Evolutionary conservation across 371 early-diverging fungal genomes (phyloP).

Genomic region (Dichotomocladium elegans): DNA sequence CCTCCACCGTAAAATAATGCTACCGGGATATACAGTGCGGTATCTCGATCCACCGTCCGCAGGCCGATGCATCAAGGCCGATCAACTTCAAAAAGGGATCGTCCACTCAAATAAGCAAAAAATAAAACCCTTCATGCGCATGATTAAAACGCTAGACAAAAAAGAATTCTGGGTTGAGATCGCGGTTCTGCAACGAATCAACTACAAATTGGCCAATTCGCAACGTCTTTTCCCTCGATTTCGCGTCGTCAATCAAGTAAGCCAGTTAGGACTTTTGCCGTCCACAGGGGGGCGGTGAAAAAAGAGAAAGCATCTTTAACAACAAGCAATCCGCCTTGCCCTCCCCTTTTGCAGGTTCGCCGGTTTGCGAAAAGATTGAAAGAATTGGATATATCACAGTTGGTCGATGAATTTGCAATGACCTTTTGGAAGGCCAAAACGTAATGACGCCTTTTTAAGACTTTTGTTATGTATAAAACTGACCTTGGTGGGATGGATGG

Average conservation of each 20-base stretch:
- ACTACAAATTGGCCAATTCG: constrained; percentile 34
- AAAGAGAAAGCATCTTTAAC: background rate
- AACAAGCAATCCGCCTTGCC: background rate
- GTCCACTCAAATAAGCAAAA: too few species aligned
- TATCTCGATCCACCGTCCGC: too few species aligned
- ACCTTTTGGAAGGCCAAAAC: constrained; percentile 34
- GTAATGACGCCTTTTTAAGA: constrained; percentile 10
- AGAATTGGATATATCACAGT: constrained; percentile 17
- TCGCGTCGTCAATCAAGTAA: constrained; percentile 19
- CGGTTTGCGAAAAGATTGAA: constrained; percentile 32
- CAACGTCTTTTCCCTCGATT: constrained; percentile 40
- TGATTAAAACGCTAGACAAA: constrained; percentile 14
- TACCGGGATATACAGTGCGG: too few species aligned
- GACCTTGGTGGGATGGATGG: too few species aligned
- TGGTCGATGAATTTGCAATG: constrained; percentile 19
- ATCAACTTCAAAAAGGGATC: too few species aligned
- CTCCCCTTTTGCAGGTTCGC: constrained; percentile 9
- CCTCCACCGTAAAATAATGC: too few species aligned
- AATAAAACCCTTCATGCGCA: constrained; percentile 7
- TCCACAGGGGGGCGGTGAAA: background rate
- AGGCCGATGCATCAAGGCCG: too few species aligned
- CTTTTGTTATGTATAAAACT: too few species aligned
- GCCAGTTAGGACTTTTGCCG: too few species aligned
- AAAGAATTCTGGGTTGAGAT: constrained; percentile 37
- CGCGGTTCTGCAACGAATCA: constrained; percentile 24